phyloP scores from a whole-genome alignment of 2,329 filamentous ascomycete species.

The Drechslerella coelobrocha region DNA sequence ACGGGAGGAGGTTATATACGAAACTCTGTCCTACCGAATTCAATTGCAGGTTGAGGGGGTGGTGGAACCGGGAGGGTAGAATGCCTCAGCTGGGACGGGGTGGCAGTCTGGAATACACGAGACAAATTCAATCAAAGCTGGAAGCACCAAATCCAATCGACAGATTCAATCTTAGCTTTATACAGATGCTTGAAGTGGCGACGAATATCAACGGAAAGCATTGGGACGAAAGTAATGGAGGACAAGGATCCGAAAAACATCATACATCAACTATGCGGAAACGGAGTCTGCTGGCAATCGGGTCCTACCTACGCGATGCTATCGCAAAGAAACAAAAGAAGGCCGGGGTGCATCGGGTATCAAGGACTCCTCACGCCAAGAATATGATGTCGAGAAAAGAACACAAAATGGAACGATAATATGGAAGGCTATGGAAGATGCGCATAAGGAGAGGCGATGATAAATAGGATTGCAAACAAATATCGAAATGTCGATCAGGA shows the following conservation, averaged over 20 bases:
- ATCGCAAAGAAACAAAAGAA: constrained; percentile 21
- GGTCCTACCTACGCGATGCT: constrained; percentile 33
- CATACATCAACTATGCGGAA: too few relatives aligned
- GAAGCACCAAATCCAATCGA: too few relatives aligned
- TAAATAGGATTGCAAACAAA: neutral
- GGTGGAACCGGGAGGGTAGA: neutral
- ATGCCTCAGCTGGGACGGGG: constrained; percentile 3
- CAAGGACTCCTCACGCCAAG: constrained; percentile 50
- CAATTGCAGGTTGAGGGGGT: neutral
- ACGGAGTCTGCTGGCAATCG: constrained; percentile 28
- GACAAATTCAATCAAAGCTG: neutral
- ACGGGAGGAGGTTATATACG: constrained; percentile 14
- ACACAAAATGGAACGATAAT: constrained; percentile 1
- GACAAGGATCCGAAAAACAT: too few relatives aligned
- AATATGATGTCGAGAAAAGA: constrained; percentile 39
- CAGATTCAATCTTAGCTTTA: neutral
- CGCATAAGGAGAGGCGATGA: too few relatives aligned
- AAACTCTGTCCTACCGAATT: constrained; percentile 29
- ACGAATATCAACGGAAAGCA: neutral
- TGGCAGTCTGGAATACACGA: constrained; percentile 3
- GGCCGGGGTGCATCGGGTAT: constrained; percentile 34
- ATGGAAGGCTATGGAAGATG: too few relatives aligned
- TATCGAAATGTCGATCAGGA: neutral
- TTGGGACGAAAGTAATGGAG: too few relatives aligned
- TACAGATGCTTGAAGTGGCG: too few relatives aligned